Conservation (phyloP, 768 basidiomycete species). For the Boletus coccyginus region DNA sequence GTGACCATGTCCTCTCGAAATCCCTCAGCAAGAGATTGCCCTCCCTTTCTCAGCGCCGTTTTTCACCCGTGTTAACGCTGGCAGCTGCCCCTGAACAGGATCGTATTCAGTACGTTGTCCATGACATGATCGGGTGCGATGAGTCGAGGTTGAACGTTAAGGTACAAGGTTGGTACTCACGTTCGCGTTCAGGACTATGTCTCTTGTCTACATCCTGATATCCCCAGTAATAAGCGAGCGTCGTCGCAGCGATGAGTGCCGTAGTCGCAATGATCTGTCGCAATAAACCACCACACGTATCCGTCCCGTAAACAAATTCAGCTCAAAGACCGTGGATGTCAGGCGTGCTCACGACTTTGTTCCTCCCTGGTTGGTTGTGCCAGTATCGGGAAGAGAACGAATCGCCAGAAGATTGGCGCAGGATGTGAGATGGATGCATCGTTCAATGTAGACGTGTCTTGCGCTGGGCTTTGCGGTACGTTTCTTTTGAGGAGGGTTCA, state of each 20-base stretch:
- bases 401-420: conserved; percentile 23
- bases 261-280: conserved; percentile 30
- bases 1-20: background rate
- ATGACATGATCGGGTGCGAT: background rate
- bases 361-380: conserved; percentile 33
- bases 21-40: background rate
- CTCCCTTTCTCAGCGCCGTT: conserved; percentile 19
- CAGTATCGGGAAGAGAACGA: conserved; percentile 31
- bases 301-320: too few species aligned
- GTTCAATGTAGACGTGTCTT: background rate
- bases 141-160: too few species aligned
- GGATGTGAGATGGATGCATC: conserved; percentile 26
- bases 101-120: background rate
- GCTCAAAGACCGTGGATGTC: too few species aligned
- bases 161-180: conserved; percentile 3
- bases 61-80: conserved; percentile 16
- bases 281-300: background rate
- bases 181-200: conserved; percentile 24
- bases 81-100: conserved; percentile 8
- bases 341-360: conserved; percentile 28
- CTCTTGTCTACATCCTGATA: conserved; percentile 35
- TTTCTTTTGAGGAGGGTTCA: conserved; percentile 1
- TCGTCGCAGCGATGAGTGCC: conserved; percentile 27
- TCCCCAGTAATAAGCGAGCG: conserved; percentile 36
- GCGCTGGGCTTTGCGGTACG: too few species aligned